A percentile compares a stretch with the other conserved stretches of the same genome.
Conservation (phyloP, 495 filamentous ascomycete species). For the Bathelium albidoporum region DNA sequence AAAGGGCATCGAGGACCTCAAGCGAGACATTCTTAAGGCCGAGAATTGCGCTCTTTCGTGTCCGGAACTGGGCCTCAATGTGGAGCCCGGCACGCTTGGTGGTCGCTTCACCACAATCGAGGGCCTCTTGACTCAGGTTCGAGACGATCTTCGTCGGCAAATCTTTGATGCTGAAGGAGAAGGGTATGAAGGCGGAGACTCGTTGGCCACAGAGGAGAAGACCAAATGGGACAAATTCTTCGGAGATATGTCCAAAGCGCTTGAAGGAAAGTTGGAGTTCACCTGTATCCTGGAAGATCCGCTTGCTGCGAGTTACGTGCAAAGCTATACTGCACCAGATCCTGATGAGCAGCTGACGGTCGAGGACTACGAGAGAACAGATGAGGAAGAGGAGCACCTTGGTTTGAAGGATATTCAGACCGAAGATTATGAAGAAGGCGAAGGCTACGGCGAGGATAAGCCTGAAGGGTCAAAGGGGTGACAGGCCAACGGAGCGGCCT, state of each 20-base stretch:
- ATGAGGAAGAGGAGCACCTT: conserved; percentile 84
- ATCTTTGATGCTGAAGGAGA: conserved; percentile 64
- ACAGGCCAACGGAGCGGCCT: not conserved
- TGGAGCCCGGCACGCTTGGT: conserved; percentile 84
- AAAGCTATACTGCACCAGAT: conserved; percentile 64
- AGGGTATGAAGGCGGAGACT: conserved; percentile 55
- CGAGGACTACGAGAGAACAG: conserved; percentile 79
- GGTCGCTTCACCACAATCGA: conserved; percentile 97
- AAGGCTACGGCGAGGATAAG: conserved; percentile 19
- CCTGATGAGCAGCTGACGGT: conserved; percentile 68
- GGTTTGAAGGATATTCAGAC: conserved; percentile 87
- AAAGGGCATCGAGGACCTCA: conserved; percentile 63
- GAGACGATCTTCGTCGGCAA: conserved; percentile 72
- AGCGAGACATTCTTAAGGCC: conserved; percentile 89
- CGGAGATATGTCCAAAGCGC: conserved; percentile 57
- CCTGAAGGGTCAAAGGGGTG: not conserved
- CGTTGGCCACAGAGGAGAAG: conserved; percentile 50
- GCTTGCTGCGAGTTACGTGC: conserved; percentile 82
- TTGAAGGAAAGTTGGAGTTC: conserved; percentile 72
- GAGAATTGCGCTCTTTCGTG: conserved; percentile 79
- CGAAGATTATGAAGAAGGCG: conserved; percentile 66
- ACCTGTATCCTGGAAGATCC: conserved; percentile 82
- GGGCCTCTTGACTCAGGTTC: conserved; percentile 84
- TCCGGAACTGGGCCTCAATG: conserved; percentile 71
- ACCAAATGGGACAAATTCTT: conserved; percentile 77